Evolutionary conservation across 139 green algal species (phyloP).

Genomic region (Ettlia oleoabundans): DNA sequence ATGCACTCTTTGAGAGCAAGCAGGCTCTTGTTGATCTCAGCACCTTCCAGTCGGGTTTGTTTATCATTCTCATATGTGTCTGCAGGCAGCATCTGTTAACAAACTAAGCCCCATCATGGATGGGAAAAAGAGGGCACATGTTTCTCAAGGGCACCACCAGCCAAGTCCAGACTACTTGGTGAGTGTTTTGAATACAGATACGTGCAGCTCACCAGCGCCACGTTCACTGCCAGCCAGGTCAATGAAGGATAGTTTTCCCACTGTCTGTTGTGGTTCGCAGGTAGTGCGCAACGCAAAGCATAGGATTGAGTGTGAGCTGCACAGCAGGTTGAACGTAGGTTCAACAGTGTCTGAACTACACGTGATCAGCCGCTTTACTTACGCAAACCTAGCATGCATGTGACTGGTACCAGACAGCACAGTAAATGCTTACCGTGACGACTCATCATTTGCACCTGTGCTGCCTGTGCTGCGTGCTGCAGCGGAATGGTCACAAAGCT

Average conservation of each 20-base stretch:
- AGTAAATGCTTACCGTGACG: conserved; percentile 61
- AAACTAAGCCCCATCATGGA: too few species aligned
- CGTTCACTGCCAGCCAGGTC: conserved; percentile 97
- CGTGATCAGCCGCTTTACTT: too few species aligned
- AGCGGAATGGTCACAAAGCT: conserved; percentile 83
- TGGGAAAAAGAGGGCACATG: too few species aligned
- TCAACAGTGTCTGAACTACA: too few species aligned
- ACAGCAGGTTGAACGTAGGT: neutral
- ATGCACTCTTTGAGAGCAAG: conserved; percentile 97
- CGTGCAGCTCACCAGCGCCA: conserved; percentile 68
- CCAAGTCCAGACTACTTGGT: too few species aligned
- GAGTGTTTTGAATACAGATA: too few species aligned
- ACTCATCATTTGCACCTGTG: conserved; percentile 97
- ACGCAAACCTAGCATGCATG: too few species aligned
- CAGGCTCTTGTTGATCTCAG: conserved; percentile 99
- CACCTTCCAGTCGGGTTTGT: conserved; percentile 87
- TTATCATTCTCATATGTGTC: conserved; percentile 97
- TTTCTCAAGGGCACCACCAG: too few species aligned
- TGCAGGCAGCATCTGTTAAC: too few species aligned
- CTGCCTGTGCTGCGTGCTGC: conserved; percentile 81
- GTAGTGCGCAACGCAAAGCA: conserved; percentile 47
- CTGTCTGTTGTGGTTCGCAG: conserved; percentile 24
- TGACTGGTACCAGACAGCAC: too few species aligned
- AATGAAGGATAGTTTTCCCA: conserved; percentile 98
- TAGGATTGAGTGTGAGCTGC: conserved; percentile 95